phyloP scores from a whole-genome alignment of 345 rosid species.

The Lepidium didymum region DNA sequence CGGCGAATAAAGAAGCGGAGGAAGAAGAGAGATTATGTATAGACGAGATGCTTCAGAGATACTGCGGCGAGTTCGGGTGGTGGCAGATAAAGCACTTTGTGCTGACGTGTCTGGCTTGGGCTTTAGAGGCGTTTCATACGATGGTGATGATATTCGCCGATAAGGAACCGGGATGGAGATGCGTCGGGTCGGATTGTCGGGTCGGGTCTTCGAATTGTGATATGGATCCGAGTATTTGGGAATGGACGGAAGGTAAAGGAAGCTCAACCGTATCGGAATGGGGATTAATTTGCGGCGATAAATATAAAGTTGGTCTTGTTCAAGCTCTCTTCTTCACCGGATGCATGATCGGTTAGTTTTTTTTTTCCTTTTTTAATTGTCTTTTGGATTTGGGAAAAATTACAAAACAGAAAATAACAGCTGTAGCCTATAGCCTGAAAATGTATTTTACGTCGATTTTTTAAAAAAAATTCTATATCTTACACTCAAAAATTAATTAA shows the following conservation, averaged over 20 bases:
- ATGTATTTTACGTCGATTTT: background rate
- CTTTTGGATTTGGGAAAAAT: background rate
- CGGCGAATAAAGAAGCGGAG: conserved; percentile 18
- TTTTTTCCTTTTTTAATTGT: background rate
- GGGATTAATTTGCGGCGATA: conserved; percentile 73
- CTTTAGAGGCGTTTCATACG: conserved; percentile 84
- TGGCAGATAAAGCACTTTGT: conserved; percentile 91
- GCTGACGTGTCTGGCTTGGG: conserved; percentile 78
- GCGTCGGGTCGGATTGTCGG: conserved; percentile 40
- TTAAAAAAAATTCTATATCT: background rate
- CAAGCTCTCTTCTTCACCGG: conserved; percentile 84
- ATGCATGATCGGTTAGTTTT: conserved; percentile 78
- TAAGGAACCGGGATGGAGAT: conserved; percentile 55
- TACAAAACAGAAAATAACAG: background rate
- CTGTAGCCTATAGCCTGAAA: background rate
- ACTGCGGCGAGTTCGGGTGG: conserved; percentile 86
- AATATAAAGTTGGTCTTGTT: conserved; percentile 76
- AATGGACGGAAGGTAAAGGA: conserved; percentile 49
- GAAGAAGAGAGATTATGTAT: conserved; percentile 44
- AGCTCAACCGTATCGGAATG: conserved; percentile 87
- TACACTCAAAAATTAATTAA: background rate
- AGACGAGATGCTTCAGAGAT: conserved; percentile 65
- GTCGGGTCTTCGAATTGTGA: conserved; percentile 37
- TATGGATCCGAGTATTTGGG: conserved; percentile 61
- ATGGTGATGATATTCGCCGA: conserved; percentile 97